Base-by-base conservation (phyloP, 2,329 filamentous ascomycete species). In the Cladosporium sp. region DNA sequence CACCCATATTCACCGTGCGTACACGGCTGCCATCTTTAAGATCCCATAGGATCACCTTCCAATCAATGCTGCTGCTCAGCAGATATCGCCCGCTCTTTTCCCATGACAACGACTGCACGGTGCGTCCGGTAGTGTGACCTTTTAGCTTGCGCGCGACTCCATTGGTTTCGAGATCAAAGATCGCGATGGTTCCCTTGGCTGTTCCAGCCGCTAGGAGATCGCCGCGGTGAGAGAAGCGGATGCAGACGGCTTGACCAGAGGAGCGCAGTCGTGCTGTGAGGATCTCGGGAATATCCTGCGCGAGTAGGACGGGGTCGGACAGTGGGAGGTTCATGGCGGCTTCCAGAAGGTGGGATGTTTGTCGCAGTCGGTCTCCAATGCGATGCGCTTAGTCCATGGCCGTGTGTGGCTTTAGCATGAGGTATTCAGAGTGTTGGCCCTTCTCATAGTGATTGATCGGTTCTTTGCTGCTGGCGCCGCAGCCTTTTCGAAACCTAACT, bases 151-250 rank as follows among this genome's bases (percentile, higher is more conserved):
- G 86, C 54, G 93, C 93, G 4, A 97, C 89, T 35, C 93, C 92
- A 78, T 95, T 95, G 9, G 95, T 98, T 72, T 98, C 95, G 46
- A 97, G 83, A 67, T 98, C 93, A 79, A 95, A 98, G 43, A 98
- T 87, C 52, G 95, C 89, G 38, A 98, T 87, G 4, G 89, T 93
- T 60, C 93, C 93, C 73, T 98, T 93, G 57, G 82, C 76, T 66
- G 93, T 85, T 58, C 93, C 93, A 31, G 91, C 95, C 42, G 93
- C 93, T 58, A 98, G 84, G 63, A 93, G 91, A 72, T 98, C 92
- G 70, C 93, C 93, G 66, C 85, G 88, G 66, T 90, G 88, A 66
- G 92, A 96, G 79, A 98, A 98, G 59, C 92, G 89, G 54, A 85
- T 74, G 63, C 80, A 83, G 34, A 82, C 82, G 45, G 82, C 79